A percentile compares a stretch with the other conserved stretches of the same genome.
These are phyloP conservation scores for Coleophoma crateriformis DNA, from an alignment of 2,329 filamentous ascomycete species.

Conservation along the genomic window DNA sequence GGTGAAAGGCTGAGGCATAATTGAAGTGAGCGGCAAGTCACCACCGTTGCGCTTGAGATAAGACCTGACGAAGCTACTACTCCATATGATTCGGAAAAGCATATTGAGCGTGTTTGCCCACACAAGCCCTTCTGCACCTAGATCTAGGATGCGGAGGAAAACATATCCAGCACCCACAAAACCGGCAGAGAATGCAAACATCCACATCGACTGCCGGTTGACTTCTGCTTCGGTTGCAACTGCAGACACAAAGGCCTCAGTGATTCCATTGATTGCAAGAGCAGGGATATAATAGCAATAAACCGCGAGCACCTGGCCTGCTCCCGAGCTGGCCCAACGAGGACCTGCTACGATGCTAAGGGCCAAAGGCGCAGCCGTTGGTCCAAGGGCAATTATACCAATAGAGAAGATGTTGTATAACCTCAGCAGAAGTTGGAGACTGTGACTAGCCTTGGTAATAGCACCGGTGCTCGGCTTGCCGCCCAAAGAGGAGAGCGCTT, in stretches of 20 bases:
- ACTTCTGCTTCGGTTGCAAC: conserved; percentile 74
- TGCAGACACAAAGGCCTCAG: conserved; percentile 87
- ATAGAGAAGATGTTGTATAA: conserved; percentile 72
- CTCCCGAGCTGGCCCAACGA: conserved; percentile 69
- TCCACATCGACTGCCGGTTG: conserved; percentile 73
- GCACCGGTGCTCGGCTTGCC: conserved; percentile 19
- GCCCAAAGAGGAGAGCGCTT: conserved; percentile 51
- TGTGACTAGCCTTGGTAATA: conserved; percentile 37
- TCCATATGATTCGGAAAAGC: conserved; percentile 79
- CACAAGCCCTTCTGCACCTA: conserved; percentile 78
- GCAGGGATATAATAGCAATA: conserved; percentile 95
- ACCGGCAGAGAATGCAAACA: conserved; percentile 72
- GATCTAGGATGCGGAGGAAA: conserved; percentile 61
- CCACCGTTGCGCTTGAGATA: conserved; percentile 51
- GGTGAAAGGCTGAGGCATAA: conserved; percentile 39
- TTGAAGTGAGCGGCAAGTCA: conserved; percentile 32
- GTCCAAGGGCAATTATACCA: conserved; percentile 64
- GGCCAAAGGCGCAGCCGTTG: conserved; percentile 66
- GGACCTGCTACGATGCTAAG: conserved; percentile 71
- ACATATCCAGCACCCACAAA: conserved; percentile 73
- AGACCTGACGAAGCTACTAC: conserved; percentile 60
- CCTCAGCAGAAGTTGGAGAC: conserved; percentile 60
- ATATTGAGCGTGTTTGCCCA: conserved; percentile 88
- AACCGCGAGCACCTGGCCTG: conserved; percentile 65
- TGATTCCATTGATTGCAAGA: conserved; percentile 83